Percentiles rank a stretch among this genome's conserved stretches.
These are phyloP conservation scores for Exophiala sp. DNA, from an alignment of 2,329 filamentous ascomycete species.

Conservation along the genomic window DNA sequence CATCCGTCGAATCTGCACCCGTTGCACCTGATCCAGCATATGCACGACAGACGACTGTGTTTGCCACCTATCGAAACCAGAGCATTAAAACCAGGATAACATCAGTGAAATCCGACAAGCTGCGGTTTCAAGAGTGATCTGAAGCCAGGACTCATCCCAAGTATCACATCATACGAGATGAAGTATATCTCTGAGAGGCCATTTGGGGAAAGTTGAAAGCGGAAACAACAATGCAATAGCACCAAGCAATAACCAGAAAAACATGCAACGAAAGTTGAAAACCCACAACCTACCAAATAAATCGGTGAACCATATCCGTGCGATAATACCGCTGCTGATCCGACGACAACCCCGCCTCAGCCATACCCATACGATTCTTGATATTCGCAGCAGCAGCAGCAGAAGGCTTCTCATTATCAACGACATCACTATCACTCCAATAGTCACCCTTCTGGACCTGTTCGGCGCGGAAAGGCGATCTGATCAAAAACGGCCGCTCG, in stretches of 20 bases:
- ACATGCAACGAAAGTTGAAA: neutral
- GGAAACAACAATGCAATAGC: too few relatives aligned
- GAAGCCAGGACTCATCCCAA: too few relatives aligned
- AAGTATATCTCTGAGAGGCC: too few relatives aligned
- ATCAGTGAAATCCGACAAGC: too few relatives aligned
- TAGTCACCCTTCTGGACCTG: conserved; percentile 18
- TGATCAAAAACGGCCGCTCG: conserved; percentile 24
- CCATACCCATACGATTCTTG: conserved; percentile 19
- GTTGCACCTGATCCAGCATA: conserved; percentile 22
- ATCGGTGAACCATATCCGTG: conserved; percentile 22
- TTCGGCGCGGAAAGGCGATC: conserved; percentile 13
- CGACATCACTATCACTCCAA: conserved; percentile 20
- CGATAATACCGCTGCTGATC: conserved; percentile 22
- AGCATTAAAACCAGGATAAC: too few relatives aligned
- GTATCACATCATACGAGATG: too few relatives aligned
- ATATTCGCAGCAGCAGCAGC: too few relatives aligned
- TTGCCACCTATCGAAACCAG: conserved; percentile 17
- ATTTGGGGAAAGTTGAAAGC: too few relatives aligned
- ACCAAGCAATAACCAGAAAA: too few relatives aligned
- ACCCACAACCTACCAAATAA: conserved; percentile 22
- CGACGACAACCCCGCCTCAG: conserved; percentile 16
- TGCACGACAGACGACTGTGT: conserved; percentile 11
- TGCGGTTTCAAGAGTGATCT: neutral
- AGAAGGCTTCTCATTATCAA: conserved; percentile 19
- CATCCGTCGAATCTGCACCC: conserved; percentile 26